These are phyloP conservation scores for Glycine soja DNA, from an alignment of 306 rosid genomes.

Conservation along the genomic window DNA sequence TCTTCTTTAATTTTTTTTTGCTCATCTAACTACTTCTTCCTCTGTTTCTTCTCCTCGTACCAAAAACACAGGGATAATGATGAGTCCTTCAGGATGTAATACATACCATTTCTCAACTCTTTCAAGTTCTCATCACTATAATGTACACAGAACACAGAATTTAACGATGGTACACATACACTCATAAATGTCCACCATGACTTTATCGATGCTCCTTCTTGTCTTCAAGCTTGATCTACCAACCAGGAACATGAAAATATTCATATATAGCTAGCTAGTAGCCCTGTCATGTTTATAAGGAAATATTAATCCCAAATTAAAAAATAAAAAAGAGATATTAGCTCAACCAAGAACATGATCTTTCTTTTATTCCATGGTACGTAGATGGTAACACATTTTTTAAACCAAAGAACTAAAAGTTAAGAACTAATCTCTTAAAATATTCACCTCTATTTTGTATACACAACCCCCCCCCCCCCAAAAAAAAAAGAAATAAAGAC, in stretches of 20 bases:
- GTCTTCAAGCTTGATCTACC: constrained; percentile 6
- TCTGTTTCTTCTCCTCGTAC: too few species aligned
- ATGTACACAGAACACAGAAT: neutral
- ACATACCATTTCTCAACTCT: neutral
- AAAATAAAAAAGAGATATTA: neutral
- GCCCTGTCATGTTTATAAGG: constrained; percentile 31
- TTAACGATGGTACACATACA: neutral
- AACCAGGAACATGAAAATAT: neutral
- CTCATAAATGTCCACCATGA: neutral
- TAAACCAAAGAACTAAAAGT: too few species aligned
- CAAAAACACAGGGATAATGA: too few species aligned
- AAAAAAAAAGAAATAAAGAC: neutral
- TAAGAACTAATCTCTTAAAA: too few species aligned
- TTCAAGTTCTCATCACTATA: neutral
- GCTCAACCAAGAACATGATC: neutral
- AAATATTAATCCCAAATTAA: neutral
- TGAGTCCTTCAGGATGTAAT: too few species aligned
- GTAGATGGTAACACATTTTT: neutral
- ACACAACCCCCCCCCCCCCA: too few species aligned
- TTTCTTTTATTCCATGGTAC: neutral
- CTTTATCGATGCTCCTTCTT: neutral
- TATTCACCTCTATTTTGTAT: too few species aligned
- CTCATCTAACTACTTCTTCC: too few species aligned
- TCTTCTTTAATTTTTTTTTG: too few species aligned
- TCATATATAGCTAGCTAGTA: neutral